phyloP scores from a whole-genome alignment of 208 protist species.

The Trypanosoma congolense region DNA sequence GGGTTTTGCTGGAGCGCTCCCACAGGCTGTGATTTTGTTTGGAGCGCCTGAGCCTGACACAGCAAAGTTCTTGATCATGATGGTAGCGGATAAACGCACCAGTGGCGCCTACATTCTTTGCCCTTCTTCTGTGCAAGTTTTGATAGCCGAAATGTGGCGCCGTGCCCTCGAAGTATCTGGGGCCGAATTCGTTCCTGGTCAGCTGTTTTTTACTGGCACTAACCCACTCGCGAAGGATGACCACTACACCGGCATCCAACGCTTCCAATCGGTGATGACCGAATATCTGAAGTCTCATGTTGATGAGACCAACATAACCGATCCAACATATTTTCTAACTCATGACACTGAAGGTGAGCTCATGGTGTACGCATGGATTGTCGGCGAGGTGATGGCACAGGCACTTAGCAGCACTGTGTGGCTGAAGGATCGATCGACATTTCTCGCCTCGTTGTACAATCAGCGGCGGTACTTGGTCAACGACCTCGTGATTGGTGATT shows the following conservation, averaged over 20 bases:
- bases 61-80: conserved; percentile 22
- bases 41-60: conserved; percentile 21
- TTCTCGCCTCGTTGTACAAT: conserved; percentile 22
- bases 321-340: conserved; percentile 6
- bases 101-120: conserved; percentile 23
- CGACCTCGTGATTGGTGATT: conserved; percentile 56
- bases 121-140: conserved; percentile 18
- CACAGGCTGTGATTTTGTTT: conserved; percentile 48
- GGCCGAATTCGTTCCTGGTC: conserved; percentile 11
- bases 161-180: not conserved
- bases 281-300: conserved; percentile 27
- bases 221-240: conserved; percentile 27
- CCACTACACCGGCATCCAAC: conserved; percentile 19
- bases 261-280: conserved; percentile 33
- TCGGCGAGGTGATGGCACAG: conserved; percentile 13
- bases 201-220: conserved; percentile 33
- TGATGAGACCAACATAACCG: conserved; percentile 17
- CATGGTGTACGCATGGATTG: conserved; percentile 24
- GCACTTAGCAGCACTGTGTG: conserved; percentile 2
- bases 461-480: conserved; percentile 55
- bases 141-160: conserved; percentile 14
- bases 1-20: conserved; percentile 29
- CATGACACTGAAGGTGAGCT: conserved; percentile 13
- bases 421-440: conserved; percentile 12
- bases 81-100: conserved; percentile 29